Base-by-base conservation (phyloP, 306 rosid genomes). In the Fragaria iinumae region DNA sequence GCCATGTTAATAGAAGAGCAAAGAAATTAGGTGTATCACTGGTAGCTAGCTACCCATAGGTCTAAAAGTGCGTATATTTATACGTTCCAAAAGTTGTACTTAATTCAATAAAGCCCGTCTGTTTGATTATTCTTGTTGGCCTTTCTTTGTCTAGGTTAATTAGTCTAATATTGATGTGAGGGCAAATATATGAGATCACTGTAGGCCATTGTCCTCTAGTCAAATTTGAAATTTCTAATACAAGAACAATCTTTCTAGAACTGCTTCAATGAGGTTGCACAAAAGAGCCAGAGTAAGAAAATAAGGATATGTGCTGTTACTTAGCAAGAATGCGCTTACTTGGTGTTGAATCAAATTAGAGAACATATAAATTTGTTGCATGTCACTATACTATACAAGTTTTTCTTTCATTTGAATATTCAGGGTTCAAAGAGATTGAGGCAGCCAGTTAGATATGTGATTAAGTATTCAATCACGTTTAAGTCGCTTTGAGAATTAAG, bases 1-100 rank as follows among this genome's bases (percentile, higher is more conserved):
- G 86, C 82, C 92, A 77, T 32, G 36, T 32, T 85, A 11, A 16
- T 13, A 47, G 77, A n/a, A 21, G 47, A 59, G 44, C 21, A 66
- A 44, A 13, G 18, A 27, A 49, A 50, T 68, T 39, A 20, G 18
- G 48, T 57, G 41, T 49, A 41, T 44, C 44, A 4, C 47, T 9
- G 76, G 57, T 41, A 12, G 62, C 43, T 48, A 2, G 18, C 38
- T 18, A 27, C 17, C 71, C 39, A 41, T 27, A 29, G 55, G 68
- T 23, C 68, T 16, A 23, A 23, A 39, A 3, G 77, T 11, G 25
- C 68, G 23, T 23, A 55, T 73, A 21, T 23, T n/a, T 66, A 66
- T 72, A 20, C 1, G 41, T 56, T 41, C 4, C 64, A 52, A 20
- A 38, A 2, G 48, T 66, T 39, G 27, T 34, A 29, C 16, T 6